Percentiles rank a stretch among this genome's conserved stretches.
Evolutionary conservation across 75 land plant species (phyloP).

Genomic region (Cupressus sempervirens): DNA sequence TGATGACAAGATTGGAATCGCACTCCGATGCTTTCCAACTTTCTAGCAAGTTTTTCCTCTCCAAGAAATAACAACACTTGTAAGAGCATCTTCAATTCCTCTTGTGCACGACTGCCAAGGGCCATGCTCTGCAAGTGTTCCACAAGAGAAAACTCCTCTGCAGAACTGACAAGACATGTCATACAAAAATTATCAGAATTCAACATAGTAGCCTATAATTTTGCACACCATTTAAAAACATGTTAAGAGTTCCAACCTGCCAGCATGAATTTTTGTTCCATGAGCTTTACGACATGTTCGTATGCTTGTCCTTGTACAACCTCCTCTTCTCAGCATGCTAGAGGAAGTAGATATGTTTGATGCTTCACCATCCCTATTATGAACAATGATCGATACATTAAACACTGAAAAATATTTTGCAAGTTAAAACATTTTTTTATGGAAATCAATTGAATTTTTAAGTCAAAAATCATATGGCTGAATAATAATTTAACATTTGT

Average conservation of each 20-base stretch:
- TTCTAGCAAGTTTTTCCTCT: conserved; percentile 55
- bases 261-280: conserved; percentile 91
- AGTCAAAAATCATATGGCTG: background rate
- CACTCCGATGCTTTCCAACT: conserved; percentile 54
- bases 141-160: conserved; percentile 90
- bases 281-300: conserved; percentile 40
- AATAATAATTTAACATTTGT: background rate
- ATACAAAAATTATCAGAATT: background rate
- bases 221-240: background rate
- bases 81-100: conserved; percentile 61
- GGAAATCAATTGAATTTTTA: background rate
- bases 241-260: conserved; percentile 50
- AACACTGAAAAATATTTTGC: background rate
- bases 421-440: background rate
- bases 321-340: conserved; percentile 31
- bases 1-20: conserved; percentile 61
- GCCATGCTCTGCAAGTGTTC: conserved; percentile 88
- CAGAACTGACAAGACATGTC: conserved; percentile 52
- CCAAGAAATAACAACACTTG: conserved; percentile 54
- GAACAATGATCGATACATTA: conserved; percentile 8
- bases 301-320: conserved; percentile 24
- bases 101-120: conserved; percentile 33
- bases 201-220: background rate
- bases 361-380: conserved; percentile 36
- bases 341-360: conserved; percentile 44